phyloP scores from a whole-genome alignment of 108 stramenopile species.

The Discostella stelligeroides region DNA sequence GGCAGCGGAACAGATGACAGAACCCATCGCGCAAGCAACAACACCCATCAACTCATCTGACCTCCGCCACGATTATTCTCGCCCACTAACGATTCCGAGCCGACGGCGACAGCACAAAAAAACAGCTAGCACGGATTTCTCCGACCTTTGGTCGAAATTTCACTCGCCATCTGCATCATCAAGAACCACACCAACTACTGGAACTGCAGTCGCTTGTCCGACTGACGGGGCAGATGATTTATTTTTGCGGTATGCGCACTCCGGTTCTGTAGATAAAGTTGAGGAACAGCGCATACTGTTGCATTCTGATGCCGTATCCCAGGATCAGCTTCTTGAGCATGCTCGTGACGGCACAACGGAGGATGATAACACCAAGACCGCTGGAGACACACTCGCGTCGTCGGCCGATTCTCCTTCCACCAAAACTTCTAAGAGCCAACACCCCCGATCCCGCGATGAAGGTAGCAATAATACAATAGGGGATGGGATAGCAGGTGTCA shows the following conservation, averaged over 20 bases:
- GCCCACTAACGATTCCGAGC: background rate
- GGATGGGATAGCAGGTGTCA: too few species aligned
- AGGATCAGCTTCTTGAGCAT: too few species aligned
- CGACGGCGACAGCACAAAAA: conserved; percentile 8
- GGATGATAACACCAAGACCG: too few species aligned
- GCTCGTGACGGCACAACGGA: too few species aligned
- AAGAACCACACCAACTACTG: background rate
- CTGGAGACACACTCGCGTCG: too few species aligned
- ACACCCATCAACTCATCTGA: background rate
- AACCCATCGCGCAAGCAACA: background rate
- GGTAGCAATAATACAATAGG: too few species aligned
- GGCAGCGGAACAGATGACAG: background rate
- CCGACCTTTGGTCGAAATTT: background rate
- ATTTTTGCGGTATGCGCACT: background rate
- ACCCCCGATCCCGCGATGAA: too few species aligned
- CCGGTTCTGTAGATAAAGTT: too few species aligned
- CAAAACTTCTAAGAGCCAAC: too few species aligned
- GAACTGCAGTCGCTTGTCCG: background rate
- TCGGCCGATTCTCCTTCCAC: too few species aligned
- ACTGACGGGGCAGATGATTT: background rate
- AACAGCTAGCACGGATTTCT: background rate
- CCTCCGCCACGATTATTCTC: background rate
- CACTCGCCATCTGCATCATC: background rate
- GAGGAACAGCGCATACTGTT: too few species aligned
- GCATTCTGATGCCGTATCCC: too few species aligned